Evolutionary conservation across 495 filamentous ascomycete species (phyloP), one percentile per base, ranked within the genome.

Genomic region (Neurospora intermedia): DNA sequence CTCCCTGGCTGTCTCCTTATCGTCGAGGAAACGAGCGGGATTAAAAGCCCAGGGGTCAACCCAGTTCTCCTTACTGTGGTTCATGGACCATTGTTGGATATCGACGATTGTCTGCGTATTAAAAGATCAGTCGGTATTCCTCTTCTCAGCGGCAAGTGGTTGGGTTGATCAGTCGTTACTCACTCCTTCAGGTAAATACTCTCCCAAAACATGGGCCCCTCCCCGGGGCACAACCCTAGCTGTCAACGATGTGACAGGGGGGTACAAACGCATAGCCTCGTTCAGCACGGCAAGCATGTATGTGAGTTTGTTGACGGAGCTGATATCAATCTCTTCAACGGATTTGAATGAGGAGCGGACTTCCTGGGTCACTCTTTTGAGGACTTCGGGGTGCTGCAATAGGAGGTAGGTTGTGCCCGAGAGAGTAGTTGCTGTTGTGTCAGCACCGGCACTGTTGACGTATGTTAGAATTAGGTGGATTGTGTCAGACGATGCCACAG

Each of bases 341-440:
- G 78, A 74, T 4, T 74, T 73, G 75, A 90, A 91, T 3, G 81
- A 66, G 0, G 74, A 70, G 5, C 85, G 82, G 7, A 92, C 83
- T 73, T 91, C 89, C 1, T 73, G 40, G 2, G 80, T 74, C 6
- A 89, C 79, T 71, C 78, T 81, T 7, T 75, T 70, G 48, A 87
- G 78, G 0, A 76, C 76, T 0, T 78, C 74, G 0, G 83, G 86
- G 66, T 87, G 78, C 8, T 75, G 82, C 7, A 86, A 74, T 0
- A 91, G 81, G 43, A 85, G 82, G 72, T 86, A 91, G 1, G 84
- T 84, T 2, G 77, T 77, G 3, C 83, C 83, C 2, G 77, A 76
- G n/a, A 91, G 77, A 0, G 82, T 35, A 0, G 87, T 87, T 3
- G 88, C 87, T 2, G 87, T 86, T 3, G 89, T 89, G 72, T 91